phyloP scores from a whole-genome alignment of 176 grass and related monocot species.

The Oryza meridionalis region DNA sequence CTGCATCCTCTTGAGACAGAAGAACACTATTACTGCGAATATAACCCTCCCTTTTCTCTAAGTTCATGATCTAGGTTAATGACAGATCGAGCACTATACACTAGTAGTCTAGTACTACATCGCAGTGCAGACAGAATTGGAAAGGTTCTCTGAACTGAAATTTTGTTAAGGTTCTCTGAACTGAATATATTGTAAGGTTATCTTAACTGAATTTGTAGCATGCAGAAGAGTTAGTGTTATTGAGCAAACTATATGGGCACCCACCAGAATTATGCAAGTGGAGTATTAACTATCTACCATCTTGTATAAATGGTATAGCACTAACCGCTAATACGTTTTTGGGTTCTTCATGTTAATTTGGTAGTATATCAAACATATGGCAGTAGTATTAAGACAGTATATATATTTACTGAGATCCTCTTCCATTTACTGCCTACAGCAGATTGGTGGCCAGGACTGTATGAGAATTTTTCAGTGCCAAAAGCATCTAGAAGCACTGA shows the following conservation, averaged over 20 bases:
- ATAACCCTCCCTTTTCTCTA: no score
- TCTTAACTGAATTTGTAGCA: no score
- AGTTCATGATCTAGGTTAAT: not conserved
- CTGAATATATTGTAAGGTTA: no score
- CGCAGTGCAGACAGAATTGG: not conserved
- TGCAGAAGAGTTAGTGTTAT: not conserved
- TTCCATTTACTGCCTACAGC: not conserved
- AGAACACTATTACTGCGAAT: no score
- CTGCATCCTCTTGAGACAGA: no score
- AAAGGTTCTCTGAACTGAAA: not conserved
- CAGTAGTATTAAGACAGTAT: not conserved
- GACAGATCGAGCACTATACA: no score
- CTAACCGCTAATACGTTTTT: not conserved
- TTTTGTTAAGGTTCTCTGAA: no score
- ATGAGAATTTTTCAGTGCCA: not conserved
- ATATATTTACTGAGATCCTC: not conserved
- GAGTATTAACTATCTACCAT: no score
- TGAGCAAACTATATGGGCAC: not conserved
- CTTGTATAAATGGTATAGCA: not conserved
- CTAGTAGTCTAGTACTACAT: not conserved
- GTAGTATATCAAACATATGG: not conserved
- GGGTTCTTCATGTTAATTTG: not conserved
- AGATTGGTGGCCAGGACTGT: not conserved
- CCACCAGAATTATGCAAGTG: not conserved
- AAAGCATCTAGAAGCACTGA: not conserved